A percentile compares a stretch with the other conserved stretches of the same genome.
Evolutionary conservation across 495 filamentous ascomycete species (phyloP).

Genomic region (Hamigera avellanea): DNA sequence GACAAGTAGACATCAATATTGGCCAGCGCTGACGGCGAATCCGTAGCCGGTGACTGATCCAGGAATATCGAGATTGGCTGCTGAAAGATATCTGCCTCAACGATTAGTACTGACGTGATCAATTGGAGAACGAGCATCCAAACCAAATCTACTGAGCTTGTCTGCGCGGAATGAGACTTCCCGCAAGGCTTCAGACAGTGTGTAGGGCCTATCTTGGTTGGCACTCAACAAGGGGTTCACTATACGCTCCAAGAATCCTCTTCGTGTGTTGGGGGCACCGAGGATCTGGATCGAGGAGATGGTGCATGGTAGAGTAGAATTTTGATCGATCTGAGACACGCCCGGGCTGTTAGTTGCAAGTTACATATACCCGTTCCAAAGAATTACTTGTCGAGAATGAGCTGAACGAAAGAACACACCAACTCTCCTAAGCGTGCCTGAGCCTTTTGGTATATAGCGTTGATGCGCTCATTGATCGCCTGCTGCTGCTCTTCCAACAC

Average conservation of each 20-base stretch:
- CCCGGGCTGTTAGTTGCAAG: conserved; percentile 6
- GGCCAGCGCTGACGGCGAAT: conserved; percentile 42
- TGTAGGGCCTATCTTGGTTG: conserved; percentile 54
- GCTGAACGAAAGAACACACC: conserved; percentile 16
- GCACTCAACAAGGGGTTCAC: conserved; percentile 65
- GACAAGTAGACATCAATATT: conserved; percentile 69
- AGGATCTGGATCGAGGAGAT: conserved; percentile 75
- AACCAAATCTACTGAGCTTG: conserved; percentile 76
- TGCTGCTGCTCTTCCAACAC: conserved; percentile 49
- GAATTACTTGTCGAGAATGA: not conserved
- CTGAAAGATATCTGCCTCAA: conserved; percentile 60
- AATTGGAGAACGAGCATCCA: conserved; percentile 3
- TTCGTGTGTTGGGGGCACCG: conserved; percentile 64
- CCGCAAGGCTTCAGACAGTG: conserved; percentile 61
- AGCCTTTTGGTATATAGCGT: conserved; percentile 53
- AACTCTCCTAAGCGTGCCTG: conserved; percentile 48
- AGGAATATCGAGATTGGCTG: conserved; percentile 70
- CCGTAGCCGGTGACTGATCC: conserved; percentile 53
- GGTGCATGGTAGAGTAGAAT: conserved; percentile 65
- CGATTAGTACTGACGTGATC: not conserved
- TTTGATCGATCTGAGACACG: conserved; percentile 56
- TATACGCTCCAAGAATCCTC: conserved; percentile 65
- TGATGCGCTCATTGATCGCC: conserved; percentile 48
- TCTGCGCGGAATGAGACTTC: conserved; percentile 54
- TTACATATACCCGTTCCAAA: conserved; percentile 2